A percentile compares a stretch with the other conserved stretches of the same genome.
Conservation (phyloP, 2,329 filamentous ascomycete genomes). For the Penicillium sp. region DNA sequence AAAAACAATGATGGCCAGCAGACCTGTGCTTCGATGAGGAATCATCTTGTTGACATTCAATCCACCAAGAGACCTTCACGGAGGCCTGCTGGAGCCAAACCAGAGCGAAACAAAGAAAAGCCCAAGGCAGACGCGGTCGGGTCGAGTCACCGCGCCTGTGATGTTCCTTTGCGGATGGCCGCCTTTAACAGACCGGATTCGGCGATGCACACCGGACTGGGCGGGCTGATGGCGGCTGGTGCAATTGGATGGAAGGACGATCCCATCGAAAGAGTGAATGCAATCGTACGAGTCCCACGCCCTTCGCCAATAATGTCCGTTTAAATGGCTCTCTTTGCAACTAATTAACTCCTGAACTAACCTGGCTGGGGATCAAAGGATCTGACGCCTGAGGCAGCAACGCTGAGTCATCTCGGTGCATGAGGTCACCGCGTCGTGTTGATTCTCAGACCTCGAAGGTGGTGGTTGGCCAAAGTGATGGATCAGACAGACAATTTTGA, state of each 20-base stretch:
- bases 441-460: too few species aligned
- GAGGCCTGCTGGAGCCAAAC: conserved; percentile 1
- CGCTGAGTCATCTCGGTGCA: conserved; percentile 14
- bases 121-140: not conserved
- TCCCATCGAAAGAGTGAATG: conserved; percentile 2
- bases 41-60: conserved; percentile 34
- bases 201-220: conserved; percentile 11
- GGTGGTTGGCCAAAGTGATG: too few species aligned
- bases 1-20: conserved; percentile 45
- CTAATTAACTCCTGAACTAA: conserved; percentile 5
- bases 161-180: conserved; percentile 10
- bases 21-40: conserved; percentile 40
- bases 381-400: conserved; percentile 8
- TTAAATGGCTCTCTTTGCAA: too few species aligned
- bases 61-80: conserved; percentile 2
- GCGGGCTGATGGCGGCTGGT: conserved; percentile 1
- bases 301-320: conserved; percentile 15
- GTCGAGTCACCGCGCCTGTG: conserved; percentile 5
- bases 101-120: not conserved
- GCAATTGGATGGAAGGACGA: conserved; percentile 1
- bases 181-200: conserved; percentile 15
- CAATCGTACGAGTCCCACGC: too few species aligned
- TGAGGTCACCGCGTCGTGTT: conserved; percentile 7
- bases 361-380: conserved; percentile 1
- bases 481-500: too few species aligned